Conservation (phyloP, 2,329 filamentous ascomycete genomes). For the Coleophoma cylindrospora region DNA sequence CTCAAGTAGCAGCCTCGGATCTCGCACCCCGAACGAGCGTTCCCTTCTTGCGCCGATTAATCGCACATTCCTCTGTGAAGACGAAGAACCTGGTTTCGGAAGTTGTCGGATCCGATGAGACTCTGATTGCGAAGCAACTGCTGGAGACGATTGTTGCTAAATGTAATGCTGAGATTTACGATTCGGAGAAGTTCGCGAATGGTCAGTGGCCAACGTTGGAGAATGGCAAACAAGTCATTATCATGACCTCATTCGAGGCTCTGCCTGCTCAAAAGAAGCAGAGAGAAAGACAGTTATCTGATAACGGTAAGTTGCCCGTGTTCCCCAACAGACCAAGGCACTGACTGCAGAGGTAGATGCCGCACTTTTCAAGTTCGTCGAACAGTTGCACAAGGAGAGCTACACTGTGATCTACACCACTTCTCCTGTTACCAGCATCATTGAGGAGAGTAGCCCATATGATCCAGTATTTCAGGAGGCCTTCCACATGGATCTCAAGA, state of each 20-base stretch:
- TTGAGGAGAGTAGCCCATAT: constrained; percentile 46
- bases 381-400: constrained; percentile 27
- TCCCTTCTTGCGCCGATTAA: constrained; percentile 39
- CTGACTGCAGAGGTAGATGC: constrained; percentile 17
- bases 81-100: constrained; percentile 41
- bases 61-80: constrained; percentile 11
- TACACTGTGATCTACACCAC: constrained; percentile 78
- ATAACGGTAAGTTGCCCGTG: constrained; percentile 38
- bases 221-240: constrained; percentile 21
- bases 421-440: constrained; percentile 40
- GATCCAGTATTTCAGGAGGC: constrained; percentile 58
- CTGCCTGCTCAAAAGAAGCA: constrained; percentile 32
- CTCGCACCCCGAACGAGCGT: constrained; percentile 47
- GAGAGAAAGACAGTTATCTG: constrained; percentile 32
- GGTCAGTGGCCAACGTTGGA: background rate
- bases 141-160: constrained; percentile 36
- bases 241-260: constrained; percentile 35
- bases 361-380: constrained; percentile 27
- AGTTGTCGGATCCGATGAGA: constrained; percentile 42
- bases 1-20: constrained; percentile 66
- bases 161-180: constrained; percentile 19
- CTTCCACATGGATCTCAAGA: constrained; percentile 70
- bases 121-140: constrained; percentile 34
- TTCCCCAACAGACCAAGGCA: background rate
- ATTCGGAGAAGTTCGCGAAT: background rate